Base-by-base conservation (phyloP, 169 alveolate genomes). In the Cyclospora cayetanensis region DNA sequence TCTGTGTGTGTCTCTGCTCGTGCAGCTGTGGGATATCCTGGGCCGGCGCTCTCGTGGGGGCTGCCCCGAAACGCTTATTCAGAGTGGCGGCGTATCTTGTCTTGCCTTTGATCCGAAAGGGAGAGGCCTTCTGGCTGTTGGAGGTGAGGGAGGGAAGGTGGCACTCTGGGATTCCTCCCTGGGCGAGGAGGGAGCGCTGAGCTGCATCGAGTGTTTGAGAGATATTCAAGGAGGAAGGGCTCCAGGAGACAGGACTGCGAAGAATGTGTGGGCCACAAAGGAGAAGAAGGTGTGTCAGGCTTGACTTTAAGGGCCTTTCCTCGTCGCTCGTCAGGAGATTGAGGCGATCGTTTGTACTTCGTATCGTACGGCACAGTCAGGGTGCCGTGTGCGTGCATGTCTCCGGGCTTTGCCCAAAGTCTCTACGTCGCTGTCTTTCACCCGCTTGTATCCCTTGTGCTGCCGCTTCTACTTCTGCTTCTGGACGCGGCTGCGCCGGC, bases 11-110 rank as follows among this genome's bases (percentile, higher is more conserved):
- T 66, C 79, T 7, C 43, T 25, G n/a, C 52, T 11, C 82, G n/a
- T 55, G 37, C 55, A 97, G 95, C 95, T 97, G 83, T 98, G 99
- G 98, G 99, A 97, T 53, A 42, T 95, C 12, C 94, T 77, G 29
- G 95, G 88, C 25, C 95, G 96, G 27, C 82, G 92, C 41, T 55
- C 91, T 4, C 97, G 97, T 90, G 97, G 97, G 77, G 96, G 96
- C 34, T 94, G 95, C 4, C 94, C 97, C 55, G 99, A 98, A 90
- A 94, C 97, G 5, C 91, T 97, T 65, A 90, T 83, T 66, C 98
- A 97, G 77, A 92, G 95, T 63, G 93, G 97, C 5, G 97, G 96
- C 82, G 98, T 97, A 2, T 87, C 96, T 25, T 91, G 98, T n/a
- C 72, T 97, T 22, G 97, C 96, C 66, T 93, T 96, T 76, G 96